Evolutionary conservation across 2,329 filamentous ascomycete species (phyloP).

Genomic region (Penicillium hesseltinei): DNA sequence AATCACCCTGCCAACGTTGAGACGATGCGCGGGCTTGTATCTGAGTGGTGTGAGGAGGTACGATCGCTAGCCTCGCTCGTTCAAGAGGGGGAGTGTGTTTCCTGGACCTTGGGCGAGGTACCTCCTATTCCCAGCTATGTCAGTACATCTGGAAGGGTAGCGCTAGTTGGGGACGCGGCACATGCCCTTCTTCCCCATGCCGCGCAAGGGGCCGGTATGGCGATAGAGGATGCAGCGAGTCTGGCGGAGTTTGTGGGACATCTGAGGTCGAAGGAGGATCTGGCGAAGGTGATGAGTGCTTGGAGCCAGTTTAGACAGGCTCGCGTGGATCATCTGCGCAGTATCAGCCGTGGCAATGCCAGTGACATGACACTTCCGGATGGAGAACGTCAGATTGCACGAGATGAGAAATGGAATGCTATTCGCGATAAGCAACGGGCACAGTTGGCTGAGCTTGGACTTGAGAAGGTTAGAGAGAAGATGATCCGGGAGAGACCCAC

Average conservation of each 20-base stretch:
- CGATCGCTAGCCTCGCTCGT: background rate
- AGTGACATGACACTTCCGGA: background rate
- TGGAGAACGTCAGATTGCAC: background rate
- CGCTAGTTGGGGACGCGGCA: background rate
- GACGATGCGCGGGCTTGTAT: background rate
- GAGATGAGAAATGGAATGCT: background rate
- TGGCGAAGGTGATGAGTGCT: background rate
- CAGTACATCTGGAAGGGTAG: background rate
- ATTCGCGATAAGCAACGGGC: background rate
- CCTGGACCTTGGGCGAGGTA: background rate
- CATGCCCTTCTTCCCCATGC: background rate
- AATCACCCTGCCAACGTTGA: background rate
- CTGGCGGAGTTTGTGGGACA: background rate
- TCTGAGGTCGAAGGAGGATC: background rate
- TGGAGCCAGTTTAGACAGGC: background rate
- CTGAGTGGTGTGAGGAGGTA: background rate
- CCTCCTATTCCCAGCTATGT: background rate
- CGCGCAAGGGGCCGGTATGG: background rate
- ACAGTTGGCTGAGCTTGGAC: background rate
- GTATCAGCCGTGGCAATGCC: background rate
- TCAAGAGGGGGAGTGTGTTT: background rate
- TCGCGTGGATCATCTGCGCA: background rate
- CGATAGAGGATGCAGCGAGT: background rate
- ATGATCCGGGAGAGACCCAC: background rate
- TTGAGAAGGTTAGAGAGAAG: background rate